Base-by-base conservation (phyloP, 768 basidiomycete species). In the Mycena epipterygia region DNA sequence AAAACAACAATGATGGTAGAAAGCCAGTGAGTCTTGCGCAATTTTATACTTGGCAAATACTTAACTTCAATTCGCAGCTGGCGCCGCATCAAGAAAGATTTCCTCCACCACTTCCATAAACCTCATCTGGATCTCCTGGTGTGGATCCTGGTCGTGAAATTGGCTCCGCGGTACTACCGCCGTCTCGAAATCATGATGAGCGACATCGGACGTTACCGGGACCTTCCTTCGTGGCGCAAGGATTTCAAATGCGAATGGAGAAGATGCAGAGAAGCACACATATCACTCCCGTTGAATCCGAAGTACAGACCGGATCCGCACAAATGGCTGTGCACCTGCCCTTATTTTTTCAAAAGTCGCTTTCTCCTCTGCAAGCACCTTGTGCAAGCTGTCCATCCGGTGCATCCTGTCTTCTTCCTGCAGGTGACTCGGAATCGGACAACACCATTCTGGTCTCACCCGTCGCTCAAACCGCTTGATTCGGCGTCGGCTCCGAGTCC, bases 1-100 rank as follows among this genome's bases (percentile, higher is more conserved):
- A 78, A 76, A 58, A 80, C 77, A 5, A 80, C 76, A 19, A 80
- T 80, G 77, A 76, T 76, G 29, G 30, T 77, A 37, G 75, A 81
- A 65, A 72, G 51, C 56, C 76, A 77, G 78, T 79, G 57, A 67
- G 76, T 71, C 23, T 35, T 30, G 48, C 21, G 19, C 3, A 33
- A 35, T 16, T 37, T 64, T 42, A 57, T 33, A 69, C 51, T 57
- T 29, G 32, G 51, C 13, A 11, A 52, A 63, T 32, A 59, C 25
- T 71, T 69, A 37, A 63, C 35, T 12, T 60, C n/a, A 19, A 42
- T 35, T 46, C 13, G 1, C 41, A 79, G 79, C 64, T 81, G 80
- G 80, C 74, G 74, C 3, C 67, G 68, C 14, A 80, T 81, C 51
- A 82, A 81, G 62, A 27, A 76, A 1, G 76, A 81, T 41, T 81